These are phyloP conservation scores for Prunus fruticosa DNA, from an alignment of 306 rosid genomes.

Conservation along the genomic window DNA sequence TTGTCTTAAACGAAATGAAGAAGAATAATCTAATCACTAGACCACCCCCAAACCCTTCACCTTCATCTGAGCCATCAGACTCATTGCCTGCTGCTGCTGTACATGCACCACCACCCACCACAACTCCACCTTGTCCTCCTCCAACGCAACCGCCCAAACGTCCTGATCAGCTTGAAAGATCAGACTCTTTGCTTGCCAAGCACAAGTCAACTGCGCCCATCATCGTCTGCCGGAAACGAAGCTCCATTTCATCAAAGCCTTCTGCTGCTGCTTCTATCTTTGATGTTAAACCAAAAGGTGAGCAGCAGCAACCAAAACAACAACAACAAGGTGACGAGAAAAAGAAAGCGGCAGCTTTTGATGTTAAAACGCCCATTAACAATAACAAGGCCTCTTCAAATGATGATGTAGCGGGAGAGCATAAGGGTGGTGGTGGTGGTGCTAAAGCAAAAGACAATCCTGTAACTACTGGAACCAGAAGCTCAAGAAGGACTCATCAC, in stretches of 20 bases:
- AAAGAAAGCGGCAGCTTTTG: slow-evolving; percentile 28
- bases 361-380: slow-evolving; percentile 39
- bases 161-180: slow-evolving; percentile 24
- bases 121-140: not conserved
- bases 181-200: slow-evolving; percentile 54
- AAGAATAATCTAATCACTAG: slow-evolving; percentile 28
- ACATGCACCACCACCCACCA: not conserved
- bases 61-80: slow-evolving; percentile 25
- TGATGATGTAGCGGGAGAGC: slow-evolving; percentile 41
- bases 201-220: slow-evolving; percentile 59
- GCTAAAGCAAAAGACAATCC: slow-evolving; percentile 56
- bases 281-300: slow-evolving; percentile 34
- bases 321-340: slow-evolving; percentile 28
- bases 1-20: slow-evolving; percentile 40
- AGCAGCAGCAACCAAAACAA: not conserved
- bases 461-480: slow-evolving; percentile 70
- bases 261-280: slow-evolving; percentile 32
- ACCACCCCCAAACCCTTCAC: slow-evolving; percentile 10
- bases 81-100: slow-evolving; percentile 17
- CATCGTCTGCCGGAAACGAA: slow-evolving; percentile 77
- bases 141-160: slow-evolving; percentile 26
- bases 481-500: slow-evolving; percentile 47
- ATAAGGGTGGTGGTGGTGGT: slow-evolving; percentile 4
- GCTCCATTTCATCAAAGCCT: slow-evolving; percentile 44
- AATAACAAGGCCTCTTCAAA: slow-evolving; percentile 23